Conservation (phyloP, 176 grass and related monocot genomes). For the Musa troglodytarum region DNA sequence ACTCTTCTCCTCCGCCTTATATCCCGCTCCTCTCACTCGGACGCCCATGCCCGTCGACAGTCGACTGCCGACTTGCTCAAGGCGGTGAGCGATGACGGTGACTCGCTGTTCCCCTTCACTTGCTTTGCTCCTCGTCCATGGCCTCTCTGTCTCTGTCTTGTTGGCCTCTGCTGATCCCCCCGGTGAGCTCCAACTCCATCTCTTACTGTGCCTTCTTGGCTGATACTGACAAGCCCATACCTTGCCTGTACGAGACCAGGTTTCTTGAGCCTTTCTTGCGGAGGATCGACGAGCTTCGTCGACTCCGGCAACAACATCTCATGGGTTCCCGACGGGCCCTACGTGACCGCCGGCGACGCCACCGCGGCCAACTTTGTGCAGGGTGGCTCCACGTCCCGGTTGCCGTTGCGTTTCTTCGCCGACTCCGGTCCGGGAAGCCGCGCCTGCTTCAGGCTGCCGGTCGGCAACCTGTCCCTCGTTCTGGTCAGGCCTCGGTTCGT, state of each 20-base stretch:
- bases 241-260: constrained; percentile 1
- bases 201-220: not conserved
- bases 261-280: constrained; percentile 35
- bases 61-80: not conserved
- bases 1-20: constrained; percentile 9
- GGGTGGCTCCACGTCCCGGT: not conserved
- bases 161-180: constrained; percentile 20
- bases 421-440: constrained; percentile 1
- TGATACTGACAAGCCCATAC: too few species aligned
- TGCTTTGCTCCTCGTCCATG: constrained; percentile 8
- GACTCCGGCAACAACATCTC: constrained; percentile 23
- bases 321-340: constrained; percentile 24
- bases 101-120: not conserved
- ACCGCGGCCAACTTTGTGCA: not conserved
- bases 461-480: constrained; percentile 13
- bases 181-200: constrained; percentile 12
- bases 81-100: constrained; percentile 13
- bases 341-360: constrained; percentile 19
- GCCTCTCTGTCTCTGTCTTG: not conserved
- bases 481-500: constrained; percentile 24
- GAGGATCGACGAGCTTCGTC: constrained; percentile 27
- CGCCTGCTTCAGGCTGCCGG: constrained; percentile 23
- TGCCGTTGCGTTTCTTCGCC: constrained; percentile 24
- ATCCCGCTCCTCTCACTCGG: constrained; percentile 3
- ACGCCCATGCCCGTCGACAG: not conserved